Evolutionary conservation across 2,329 filamentous ascomycete species (phyloP).

Genomic region (Akanthomyces muscarius): DNA sequence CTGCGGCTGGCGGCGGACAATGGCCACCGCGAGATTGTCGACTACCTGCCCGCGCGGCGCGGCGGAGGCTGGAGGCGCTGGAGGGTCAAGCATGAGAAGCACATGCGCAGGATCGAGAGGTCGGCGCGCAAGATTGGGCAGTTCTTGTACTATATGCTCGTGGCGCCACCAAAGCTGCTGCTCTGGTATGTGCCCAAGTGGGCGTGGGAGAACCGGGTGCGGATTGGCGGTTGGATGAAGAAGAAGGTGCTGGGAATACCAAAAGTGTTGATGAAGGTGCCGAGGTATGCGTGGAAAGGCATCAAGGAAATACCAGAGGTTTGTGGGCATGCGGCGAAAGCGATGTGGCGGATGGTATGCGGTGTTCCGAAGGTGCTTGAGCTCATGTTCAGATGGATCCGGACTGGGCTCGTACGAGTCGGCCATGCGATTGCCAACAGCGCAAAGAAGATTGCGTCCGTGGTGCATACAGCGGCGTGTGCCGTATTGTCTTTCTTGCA

Average conservation of each 20-base stretch:
- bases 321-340: slow-evolving; percentile 17
- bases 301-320: slow-evolving; percentile 25
- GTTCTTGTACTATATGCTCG: slow-evolving; percentile 28
- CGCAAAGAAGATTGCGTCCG: slow-evolving; percentile 27
- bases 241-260: slow-evolving; percentile 28
- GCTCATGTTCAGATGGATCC: slow-evolving; percentile 29
- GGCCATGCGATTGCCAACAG: slow-evolving; percentile 26
- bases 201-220: slow-evolving; percentile 26
- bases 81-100: slow-evolving; percentile 29
- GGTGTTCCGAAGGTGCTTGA: slow-evolving; percentile 26
- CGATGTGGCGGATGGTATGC: slow-evolving; percentile 22
- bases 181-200: slow-evolving; percentile 28
- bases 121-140: slow-evolving; percentile 23
- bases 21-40: slow-evolving; percentile 41
- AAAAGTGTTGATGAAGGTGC: slow-evolving; percentile 17
- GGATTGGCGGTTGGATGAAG: slow-evolving; percentile 30
- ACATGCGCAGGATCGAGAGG: slow-evolving; percentile 25
- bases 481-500: slow-evolving; percentile 34
- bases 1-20: slow-evolving; percentile 40
- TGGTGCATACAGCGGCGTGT: slow-evolving; percentile 33
- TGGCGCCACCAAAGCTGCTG: slow-evolving; percentile 29
- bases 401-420: slow-evolving; percentile 25
- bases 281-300: background rate
- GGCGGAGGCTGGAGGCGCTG: slow-evolving; percentile 37
- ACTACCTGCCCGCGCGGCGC: slow-evolving; percentile 37